Evolutionary conservation across 1,284 basidiomycete species (phyloP).

Genomic region (Fomitopsis betulina): DNA sequence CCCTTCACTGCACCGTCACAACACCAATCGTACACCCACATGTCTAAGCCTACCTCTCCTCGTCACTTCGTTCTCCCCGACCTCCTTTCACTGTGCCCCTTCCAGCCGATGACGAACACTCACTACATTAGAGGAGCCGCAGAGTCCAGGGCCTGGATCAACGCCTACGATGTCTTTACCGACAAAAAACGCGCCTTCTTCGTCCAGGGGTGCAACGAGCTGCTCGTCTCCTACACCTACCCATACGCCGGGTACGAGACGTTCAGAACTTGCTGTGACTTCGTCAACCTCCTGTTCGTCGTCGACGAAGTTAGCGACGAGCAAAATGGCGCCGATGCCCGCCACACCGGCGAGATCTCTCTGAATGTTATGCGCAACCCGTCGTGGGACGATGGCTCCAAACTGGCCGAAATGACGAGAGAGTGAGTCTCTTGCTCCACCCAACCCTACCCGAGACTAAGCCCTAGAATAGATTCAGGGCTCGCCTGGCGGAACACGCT

Average conservation of each 20-base stretch:
- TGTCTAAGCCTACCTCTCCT: slow-evolving; percentile 12
- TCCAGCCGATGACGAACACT: slow-evolving; percentile 43
- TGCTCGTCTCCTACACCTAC: slow-evolving; percentile 59
- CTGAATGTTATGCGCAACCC: slow-evolving; percentile 30
- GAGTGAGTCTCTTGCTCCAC: slow-evolving; percentile 21
- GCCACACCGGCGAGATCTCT: slow-evolving; percentile 48
- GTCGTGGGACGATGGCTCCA: slow-evolving; percentile 31
- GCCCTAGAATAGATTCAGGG: slow-evolving; percentile 40
- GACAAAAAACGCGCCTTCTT: slow-evolving; percentile 59
- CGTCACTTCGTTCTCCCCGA: slow-evolving; percentile 49
- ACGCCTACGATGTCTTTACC: slow-evolving; percentile 54
- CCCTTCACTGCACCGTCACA: background rate
- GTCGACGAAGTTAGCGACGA: slow-evolving; percentile 69
- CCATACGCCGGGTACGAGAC: slow-evolving; percentile 55
- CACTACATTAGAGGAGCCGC: slow-evolving; percentile 50
- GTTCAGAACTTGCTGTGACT: slow-evolving; percentile 61
- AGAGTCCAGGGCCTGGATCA: slow-evolving; percentile 61
- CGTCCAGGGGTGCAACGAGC: slow-evolving; percentile 55
- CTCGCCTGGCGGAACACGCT: slow-evolving; percentile 39
- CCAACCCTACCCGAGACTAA: background rate
- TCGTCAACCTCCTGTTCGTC: slow-evolving; percentile 64
- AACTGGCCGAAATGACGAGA: slow-evolving; percentile 30
- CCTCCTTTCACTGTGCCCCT: slow-evolving; percentile 45
- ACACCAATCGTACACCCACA: background rate
- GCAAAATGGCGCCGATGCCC: slow-evolving; percentile 50